Evolutionary conservation across 2,329 filamentous ascomycete species (phyloP), one percentile per base, ranked within the genome.

Genomic region (Cytospora schulzeri): DNA sequence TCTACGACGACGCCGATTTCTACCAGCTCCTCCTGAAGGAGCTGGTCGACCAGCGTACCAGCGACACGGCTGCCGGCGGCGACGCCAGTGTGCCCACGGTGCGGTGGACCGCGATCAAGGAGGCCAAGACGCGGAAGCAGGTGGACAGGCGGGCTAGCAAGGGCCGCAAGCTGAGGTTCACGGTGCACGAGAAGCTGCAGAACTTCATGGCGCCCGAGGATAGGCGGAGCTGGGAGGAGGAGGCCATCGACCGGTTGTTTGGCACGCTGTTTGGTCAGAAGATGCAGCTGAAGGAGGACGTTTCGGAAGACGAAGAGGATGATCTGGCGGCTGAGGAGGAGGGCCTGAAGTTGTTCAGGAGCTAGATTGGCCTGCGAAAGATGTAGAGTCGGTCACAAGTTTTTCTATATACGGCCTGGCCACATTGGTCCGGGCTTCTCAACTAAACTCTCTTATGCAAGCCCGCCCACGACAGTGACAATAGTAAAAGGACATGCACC

Each of bases 141-240:
- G 91, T 98, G 5, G 95, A 99, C 75, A 93, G 93, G 24, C 95
- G 93, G 75, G 95, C 95, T 0, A 96, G 92, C 75, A 98, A 98
- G 78, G 95, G 95, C 7, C 83, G 95, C 57, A 97, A 97, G 80
- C 86, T 99, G 84, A 85, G 92, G 48, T 99, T 94, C 77, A 95
- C 91, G 19, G 92, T 97, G 54, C 93, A 98, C 74, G 94, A 98
- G 80, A 98, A 98, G 81, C 77, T 99, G 73, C 92, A 97, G 79
- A 97, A 97, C 76, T 98, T 98, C 74, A 97, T 97, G 93, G 93
- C 93, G 14, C 89, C 93, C 0, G 92, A 97, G 75, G 91, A 96
- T 74, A 83, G 91, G 60, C 84, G 90, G 4, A 78, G 76, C 19
- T 99, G 95, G 95, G 91, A 91, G 67, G 87, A 90, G 69, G 84